Evolutionary conservation across 1,284 basidiomycete species (phyloP).

Genomic region (Melampsora medusae): DNA sequence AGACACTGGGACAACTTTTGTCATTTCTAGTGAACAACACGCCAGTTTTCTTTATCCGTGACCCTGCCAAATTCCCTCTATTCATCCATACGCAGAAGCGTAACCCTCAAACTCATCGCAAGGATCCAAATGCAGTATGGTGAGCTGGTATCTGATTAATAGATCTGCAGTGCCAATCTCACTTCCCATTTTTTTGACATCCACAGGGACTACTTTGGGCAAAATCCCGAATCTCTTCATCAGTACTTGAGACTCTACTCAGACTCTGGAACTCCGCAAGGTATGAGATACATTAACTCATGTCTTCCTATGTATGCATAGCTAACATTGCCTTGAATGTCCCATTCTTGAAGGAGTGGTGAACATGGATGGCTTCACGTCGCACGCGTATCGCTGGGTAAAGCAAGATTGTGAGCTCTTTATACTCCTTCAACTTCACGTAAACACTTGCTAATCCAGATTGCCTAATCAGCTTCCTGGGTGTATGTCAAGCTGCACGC

Average conservation of each 20-base stretch:
- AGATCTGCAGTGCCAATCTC: constrained; percentile 14
- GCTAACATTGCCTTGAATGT: neutral
- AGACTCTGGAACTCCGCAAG: constrained; percentile 84
- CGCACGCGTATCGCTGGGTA: constrained; percentile 86
- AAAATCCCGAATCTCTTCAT: constrained; percentile 87
- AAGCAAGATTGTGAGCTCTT: constrained; percentile 80
- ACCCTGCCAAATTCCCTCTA: constrained; percentile 63
- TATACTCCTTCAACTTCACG: constrained; percentile 63
- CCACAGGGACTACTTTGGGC: constrained; percentile 73
- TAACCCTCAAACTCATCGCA: constrained; percentile 80
- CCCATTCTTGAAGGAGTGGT: neutral
- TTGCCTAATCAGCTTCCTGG: constrained; percentile 54
- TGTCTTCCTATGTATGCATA: too few species aligned
- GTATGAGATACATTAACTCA: too few species aligned
- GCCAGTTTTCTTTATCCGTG: constrained; percentile 49
- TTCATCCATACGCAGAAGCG: constrained; percentile 96
- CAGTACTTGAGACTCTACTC: constrained; percentile 81
- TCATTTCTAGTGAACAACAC: constrained; percentile 20
- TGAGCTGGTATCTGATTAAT: constrained; percentile 54
- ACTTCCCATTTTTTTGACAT: constrained; percentile 52
- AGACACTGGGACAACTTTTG: neutral
- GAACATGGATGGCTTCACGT: constrained; percentile 73
- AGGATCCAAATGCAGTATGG: constrained; percentile 78
- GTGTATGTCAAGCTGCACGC: constrained; percentile 50
- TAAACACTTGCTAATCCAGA: constrained; percentile 52